These are phyloP conservation scores for Ceratocystiopsis sp. DNA, from an alignment of 2,329 filamentous ascomycete species.

Conservation along the genomic window DNA sequence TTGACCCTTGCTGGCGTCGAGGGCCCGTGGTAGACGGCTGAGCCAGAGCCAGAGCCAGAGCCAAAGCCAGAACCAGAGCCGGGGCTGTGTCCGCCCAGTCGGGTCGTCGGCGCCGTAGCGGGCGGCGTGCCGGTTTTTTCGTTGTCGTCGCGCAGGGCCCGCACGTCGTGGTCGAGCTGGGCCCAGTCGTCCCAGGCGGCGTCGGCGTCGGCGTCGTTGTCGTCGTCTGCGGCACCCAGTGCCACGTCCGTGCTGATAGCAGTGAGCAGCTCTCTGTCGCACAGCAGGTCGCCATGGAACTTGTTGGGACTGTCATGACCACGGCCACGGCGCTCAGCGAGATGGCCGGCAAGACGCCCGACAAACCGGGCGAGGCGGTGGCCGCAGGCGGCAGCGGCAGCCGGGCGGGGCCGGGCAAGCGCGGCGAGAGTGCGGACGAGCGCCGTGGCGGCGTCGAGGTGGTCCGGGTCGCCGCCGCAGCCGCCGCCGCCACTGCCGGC, in stretches of 20 bases:
- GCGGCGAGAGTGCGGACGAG: conserved; percentile 56
- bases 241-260: conserved; percentile 74
- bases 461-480: too few species aligned
- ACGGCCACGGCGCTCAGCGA: conserved; percentile 11
- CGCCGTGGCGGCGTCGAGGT: conserved; percentile 53
- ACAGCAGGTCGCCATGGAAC: conserved; percentile 25
- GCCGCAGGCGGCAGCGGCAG: conserved; percentile 47
- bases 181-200: conserved; percentile 69
- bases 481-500: too few species aligned
- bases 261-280: conserved; percentile 75
- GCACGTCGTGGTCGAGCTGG: conserved; percentile 46
- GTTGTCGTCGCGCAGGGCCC: conserved; percentile 29
- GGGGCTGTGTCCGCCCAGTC: conserved; percentile 9
- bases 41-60: not conserved
- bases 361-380: conserved; percentile 72
- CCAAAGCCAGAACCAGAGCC: conserved; percentile 1
- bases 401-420: conserved; percentile 48
- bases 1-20: conserved; percentile 11
- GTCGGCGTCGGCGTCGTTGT: conserved; percentile 32
- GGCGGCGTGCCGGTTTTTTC: conserved; percentile 12
- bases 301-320: too few species aligned
- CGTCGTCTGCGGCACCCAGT: not conserved
- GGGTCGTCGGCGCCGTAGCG: conserved; percentile 9
- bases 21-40: conserved; percentile 10
- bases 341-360: conserved; percentile 33